phyloP scores from a whole-genome alignment of 2,329 filamentous ascomycete species.

The Colletotrichum scovillei region DNA sequence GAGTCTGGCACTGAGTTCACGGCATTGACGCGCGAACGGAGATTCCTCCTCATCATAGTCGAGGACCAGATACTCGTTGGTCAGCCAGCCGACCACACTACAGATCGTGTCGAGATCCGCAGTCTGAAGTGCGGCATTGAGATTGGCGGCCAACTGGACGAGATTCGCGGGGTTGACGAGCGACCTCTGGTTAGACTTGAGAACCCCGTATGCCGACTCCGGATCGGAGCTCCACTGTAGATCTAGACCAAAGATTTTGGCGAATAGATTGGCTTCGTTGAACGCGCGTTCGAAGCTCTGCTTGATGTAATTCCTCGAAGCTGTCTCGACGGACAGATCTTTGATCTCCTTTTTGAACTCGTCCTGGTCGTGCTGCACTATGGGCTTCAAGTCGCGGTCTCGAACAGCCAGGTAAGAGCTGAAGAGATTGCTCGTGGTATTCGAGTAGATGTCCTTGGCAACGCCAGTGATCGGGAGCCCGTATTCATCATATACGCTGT shows the following conservation, averaged over 20 bases:
- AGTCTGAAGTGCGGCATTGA: conserved; percentile 61
- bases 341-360: conserved; percentile 65
- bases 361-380: conserved; percentile 65
- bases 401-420: conserved; percentile 63
- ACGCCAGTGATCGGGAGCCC: conserved; percentile 57
- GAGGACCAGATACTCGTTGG: conserved; percentile 66
- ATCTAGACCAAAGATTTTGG: conserved; percentile 67
- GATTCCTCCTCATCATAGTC: conserved; percentile 69
- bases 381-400: conserved; percentile 63
- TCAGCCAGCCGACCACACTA: conserved; percentile 67
- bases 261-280: conserved; percentile 64
- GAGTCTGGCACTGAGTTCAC: conserved; percentile 66
- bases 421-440: conserved; percentile 66
- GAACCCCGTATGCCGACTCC: conserved; percentile 61
- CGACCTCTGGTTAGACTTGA: conserved; percentile 61
- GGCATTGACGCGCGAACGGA: conserved; percentile 62
- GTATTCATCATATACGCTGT: conserved; percentile 62
- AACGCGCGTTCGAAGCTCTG: conserved; percentile 69
- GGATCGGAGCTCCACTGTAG: conserved; percentile 61
- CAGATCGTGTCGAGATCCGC: conserved; percentile 63
- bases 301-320: conserved; percentile 68
- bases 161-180: conserved; percentile 67
- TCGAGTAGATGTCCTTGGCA: conserved; percentile 64
- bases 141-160: conserved; percentile 59
- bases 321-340: conserved; percentile 62